Conservation (phyloP, 805 yeast genomes). For the Teunomyces tritomae region DNA sequence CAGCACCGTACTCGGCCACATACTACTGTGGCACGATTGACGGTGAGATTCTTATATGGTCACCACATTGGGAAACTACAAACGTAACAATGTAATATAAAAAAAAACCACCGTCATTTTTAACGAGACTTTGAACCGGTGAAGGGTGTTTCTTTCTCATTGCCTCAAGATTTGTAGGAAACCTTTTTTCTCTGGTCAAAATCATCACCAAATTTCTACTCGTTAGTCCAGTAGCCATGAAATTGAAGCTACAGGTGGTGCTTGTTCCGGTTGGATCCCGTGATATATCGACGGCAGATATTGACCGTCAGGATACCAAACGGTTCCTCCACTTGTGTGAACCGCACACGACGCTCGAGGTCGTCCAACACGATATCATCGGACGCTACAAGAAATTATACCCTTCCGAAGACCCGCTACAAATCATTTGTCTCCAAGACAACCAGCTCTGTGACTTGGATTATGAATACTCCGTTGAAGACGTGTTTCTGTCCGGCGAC, state of each 20-base stretch:
- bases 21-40: constrained; percentile 64
- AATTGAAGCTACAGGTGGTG: constrained; percentile 35
- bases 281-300: constrained; percentile 16
- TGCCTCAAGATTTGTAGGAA: no score
- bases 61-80: constrained; percentile 14
- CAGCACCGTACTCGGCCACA: constrained; percentile 43
- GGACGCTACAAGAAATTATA: constrained; percentile 59
- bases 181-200: no score
- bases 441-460: constrained; percentile 69
- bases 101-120: no score
- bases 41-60: constrained; percentile 65
- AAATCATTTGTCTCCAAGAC: constrained; percentile 65
- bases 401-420: constrained; percentile 56
- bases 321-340: constrained; percentile 65
- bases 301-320: constrained; percentile 23
- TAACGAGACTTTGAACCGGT: no score
- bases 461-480: constrained; percentile 66
- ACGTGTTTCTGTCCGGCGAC: constrained; percentile 52
- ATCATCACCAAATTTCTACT: background rate
- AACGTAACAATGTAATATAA: no score
- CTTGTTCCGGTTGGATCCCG: constrained; percentile 27
- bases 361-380: constrained; percentile 53
- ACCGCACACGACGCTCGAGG: constrained; percentile 43
- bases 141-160: no score
- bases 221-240: constrained; percentile 3